These are phyloP conservation scores for Trypanosoma cruzi DNA, from an alignment of 208 protist species.

Conservation along the genomic window DNA sequence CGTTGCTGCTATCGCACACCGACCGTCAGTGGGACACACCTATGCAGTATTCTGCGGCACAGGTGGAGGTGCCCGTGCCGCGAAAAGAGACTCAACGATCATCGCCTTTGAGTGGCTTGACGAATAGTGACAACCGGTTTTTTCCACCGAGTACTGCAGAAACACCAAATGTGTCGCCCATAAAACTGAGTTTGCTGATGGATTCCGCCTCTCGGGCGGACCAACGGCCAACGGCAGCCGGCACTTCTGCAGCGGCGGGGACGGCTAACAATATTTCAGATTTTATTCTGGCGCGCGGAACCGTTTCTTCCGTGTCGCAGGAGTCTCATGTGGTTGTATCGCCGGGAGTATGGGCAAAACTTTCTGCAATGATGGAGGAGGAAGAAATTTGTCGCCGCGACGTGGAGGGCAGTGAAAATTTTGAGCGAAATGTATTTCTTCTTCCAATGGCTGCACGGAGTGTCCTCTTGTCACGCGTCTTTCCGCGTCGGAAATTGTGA, in stretches of 20 bases:
- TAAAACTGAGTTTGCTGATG: slow-evolving; percentile 3
- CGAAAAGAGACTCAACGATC: not conserved
- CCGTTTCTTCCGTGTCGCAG: not conserved
- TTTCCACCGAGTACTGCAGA: not conserved
- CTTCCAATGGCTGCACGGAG: slow-evolving; percentile 50
- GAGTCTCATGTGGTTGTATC: not conserved
- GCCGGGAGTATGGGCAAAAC: slow-evolving; percentile 25
- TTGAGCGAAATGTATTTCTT: slow-evolving; percentile 30
- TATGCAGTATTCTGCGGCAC: not conserved
- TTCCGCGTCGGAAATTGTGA: not conserved
- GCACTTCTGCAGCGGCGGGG: not conserved
- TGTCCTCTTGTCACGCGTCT: slow-evolving; percentile 31
- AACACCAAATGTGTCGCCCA: slow-evolving; percentile 18
- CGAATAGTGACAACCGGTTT: not conserved
- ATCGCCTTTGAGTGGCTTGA: not conserved
- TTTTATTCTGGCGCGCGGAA: not conserved
- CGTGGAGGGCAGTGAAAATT: slow-evolving; percentile 65
- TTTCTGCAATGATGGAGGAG: slow-evolving; percentile 51
- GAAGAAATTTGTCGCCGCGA: slow-evolving; percentile 71
- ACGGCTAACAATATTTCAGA: not conserved
- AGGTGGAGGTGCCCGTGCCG: not conserved
- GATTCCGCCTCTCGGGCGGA: slow-evolving; percentile 4
- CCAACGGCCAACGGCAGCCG: not conserved
- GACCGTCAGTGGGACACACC: not conserved
- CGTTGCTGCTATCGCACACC: not conserved